Percentiles rank a stretch among this genome's conserved stretches.
These are phyloP conservation scores for Pezicula neosporulosa DNA, from an alignment of 2,329 filamentous ascomycete genomes.

Conservation along the genomic window DNA sequence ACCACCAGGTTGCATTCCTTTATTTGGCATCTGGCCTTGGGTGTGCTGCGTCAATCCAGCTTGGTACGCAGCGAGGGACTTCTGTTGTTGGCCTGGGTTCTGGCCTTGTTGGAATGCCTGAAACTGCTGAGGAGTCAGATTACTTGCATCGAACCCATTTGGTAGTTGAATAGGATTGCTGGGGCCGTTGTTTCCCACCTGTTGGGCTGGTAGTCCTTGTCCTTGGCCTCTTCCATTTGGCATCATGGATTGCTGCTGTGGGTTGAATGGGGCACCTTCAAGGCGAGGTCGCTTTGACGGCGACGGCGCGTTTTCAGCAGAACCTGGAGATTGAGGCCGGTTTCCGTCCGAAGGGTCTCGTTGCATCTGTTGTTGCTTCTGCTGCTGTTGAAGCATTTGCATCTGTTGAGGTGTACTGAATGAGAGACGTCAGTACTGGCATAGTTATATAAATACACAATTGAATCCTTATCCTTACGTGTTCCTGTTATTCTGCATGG, in stretches of 20 bases:
- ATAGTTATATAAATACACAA: neutral
- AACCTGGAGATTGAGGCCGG: constrained; percentile 76
- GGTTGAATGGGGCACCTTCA: constrained; percentile 68
- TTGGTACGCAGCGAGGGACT: constrained; percentile 84
- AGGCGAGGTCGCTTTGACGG: constrained; percentile 87
- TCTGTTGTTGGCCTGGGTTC: constrained; percentile 30
- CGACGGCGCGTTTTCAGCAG: constrained; percentile 84
- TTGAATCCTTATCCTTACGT: constrained; percentile 47
- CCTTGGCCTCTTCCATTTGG: constrained; percentile 67
- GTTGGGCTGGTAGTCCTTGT: constrained; percentile 66
- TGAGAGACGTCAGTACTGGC: neutral
- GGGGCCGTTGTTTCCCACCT: constrained; percentile 55
- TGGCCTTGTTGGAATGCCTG: constrained; percentile 49
- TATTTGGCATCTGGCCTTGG: constrained; percentile 73
- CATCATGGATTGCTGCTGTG: constrained; percentile 66
- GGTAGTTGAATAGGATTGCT: constrained; percentile 43
- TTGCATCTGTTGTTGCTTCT: constrained; percentile 80
- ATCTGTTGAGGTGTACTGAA: constrained; percentile 55
- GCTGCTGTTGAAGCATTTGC: constrained; percentile 68
- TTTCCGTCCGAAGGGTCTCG: constrained; percentile 83
- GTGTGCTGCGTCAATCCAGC: constrained; percentile 81
- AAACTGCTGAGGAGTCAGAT: constrained; percentile 74
- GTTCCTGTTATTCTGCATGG: constrained; percentile 75
- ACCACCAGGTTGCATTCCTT: constrained; percentile 69
- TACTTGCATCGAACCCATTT: constrained; percentile 72